Evolutionary conservation across 441 rosid genomes (phyloP), one percentile per base, ranked within the genome.

Genomic region (Raphanus hybrid): DNA sequence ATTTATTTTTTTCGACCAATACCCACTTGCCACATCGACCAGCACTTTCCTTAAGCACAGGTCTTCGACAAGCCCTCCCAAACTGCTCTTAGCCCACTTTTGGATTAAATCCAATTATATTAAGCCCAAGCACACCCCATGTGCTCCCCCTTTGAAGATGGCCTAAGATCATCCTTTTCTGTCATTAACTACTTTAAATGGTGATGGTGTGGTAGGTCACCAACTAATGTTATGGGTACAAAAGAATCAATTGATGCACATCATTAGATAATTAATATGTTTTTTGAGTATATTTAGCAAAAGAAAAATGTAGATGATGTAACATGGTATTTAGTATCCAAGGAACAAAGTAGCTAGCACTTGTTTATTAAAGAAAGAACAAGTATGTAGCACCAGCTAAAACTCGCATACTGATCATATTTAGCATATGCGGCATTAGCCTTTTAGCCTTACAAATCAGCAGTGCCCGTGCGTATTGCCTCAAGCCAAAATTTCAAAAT

Each of bases 391-490:
- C 64, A 60, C 37, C 37, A 26, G 37, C 64, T 12, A 26, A 18
- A 59, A 59, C 8, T 11, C n/a, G 4, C 61, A 20, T 4, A 20
- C 61, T 20, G 12, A 57, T 20, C 35, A 59, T 59, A 5, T 59
- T 59, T 59, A 59, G 64, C 64, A 59, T 26, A 29, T 59, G 35
- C 64, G 26, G 11, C 64, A 59, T 15, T 59, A 59, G 10, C 63
- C 14, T 23, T 58, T 58, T 20, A 58, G 63, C 35, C 29, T 58
- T 5, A 5, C 64, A 11, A 59, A 59, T 6, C 15, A 59, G 15
- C 37, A 2, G 29, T 29, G 34, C 34, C 34, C 5, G 34, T 29
- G 5, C 5, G 5, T 29, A 6, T 34, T 6, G 37, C 37, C 37
- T 34, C 37, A 34, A 34, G 7, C 37, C 37, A 29, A 34, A 34